Conservation (phyloP, 106 monocot genomes). For the Gastrodia elata region DNA sequence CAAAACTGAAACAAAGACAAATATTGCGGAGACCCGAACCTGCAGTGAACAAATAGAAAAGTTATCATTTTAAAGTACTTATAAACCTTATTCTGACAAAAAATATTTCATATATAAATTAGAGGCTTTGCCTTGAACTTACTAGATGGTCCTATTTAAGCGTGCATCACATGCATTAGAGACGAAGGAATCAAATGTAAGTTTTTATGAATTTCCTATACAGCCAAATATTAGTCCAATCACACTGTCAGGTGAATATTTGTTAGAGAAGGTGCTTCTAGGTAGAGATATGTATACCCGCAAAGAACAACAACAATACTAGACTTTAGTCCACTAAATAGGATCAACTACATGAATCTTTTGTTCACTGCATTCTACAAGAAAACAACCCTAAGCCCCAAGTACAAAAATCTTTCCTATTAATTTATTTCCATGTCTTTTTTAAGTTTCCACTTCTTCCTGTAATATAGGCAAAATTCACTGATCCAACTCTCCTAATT, state of each 20-base stretch:
- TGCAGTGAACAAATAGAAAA: constrained; percentile 23
- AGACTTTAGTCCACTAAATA: too few relatives aligned
- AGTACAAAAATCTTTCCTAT: too few relatives aligned
- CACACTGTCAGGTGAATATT: not conserved
- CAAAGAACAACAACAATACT: not conserved
- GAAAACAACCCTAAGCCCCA: too few relatives aligned
- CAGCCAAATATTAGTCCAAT: not conserved
- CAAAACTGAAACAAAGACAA: constrained; percentile 78
- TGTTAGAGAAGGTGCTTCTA: not conserved
- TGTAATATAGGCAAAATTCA: too few relatives aligned
- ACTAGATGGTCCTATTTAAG: not conserved
- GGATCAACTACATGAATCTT: too few relatives aligned
- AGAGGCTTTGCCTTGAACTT: not conserved
- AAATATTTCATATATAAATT: not conserved
- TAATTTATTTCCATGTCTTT: too few relatives aligned
- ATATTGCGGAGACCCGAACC: constrained; percentile 82
- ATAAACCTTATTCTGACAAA: not conserved
- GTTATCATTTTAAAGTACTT: not conserved
- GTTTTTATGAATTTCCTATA: not conserved
- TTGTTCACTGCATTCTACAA: too few relatives aligned
- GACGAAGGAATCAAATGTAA: too few relatives aligned
- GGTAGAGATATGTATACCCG: not conserved
- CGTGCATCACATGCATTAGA: not conserved
- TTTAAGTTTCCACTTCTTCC: too few relatives aligned
- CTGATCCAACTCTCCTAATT: too few relatives aligned